phyloP scores from a whole-genome alignment of 805 yeast species.

The Nakazawaea ishiwadae region DNA sequence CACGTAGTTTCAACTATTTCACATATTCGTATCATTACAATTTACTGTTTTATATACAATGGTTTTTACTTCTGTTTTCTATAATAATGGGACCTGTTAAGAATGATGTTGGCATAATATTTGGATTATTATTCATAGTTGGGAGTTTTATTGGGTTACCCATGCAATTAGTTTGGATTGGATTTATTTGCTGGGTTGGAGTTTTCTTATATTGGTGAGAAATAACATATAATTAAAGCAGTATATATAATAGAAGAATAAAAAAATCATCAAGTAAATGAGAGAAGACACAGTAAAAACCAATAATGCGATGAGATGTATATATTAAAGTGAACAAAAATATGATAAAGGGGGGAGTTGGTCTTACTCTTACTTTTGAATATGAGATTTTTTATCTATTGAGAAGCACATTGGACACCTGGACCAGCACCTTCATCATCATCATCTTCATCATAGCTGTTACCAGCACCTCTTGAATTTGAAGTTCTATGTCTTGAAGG shows the following conservation, averaged over 20 bases:
- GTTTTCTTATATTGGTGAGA: not conserved
- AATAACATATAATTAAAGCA: not conserved
- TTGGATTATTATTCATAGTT: conserved; percentile 9
- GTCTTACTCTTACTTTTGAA: no score
- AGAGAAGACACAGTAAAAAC: no score
- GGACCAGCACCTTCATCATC: conserved; percentile 57
- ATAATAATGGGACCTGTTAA: conserved; percentile 2
- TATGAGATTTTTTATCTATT: no score
- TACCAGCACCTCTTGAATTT: conserved; percentile 31
- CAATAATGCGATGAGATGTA: no score
- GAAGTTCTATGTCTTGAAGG: conserved; percentile 52
- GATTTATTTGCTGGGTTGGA: conserved; percentile 5
- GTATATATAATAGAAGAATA: not conserved
- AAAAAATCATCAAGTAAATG: no score
- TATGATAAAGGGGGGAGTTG: no score
- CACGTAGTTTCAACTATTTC: not conserved
- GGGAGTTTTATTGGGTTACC: conserved; percentile 6
- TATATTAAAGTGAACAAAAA: no score
- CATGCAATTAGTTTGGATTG: not conserved
- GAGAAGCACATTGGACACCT: conserved; percentile 93
- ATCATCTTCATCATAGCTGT: conserved; percentile 40
- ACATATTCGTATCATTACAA: not conserved
- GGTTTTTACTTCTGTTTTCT: conserved; percentile 1
- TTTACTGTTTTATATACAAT: conserved; percentile 2
- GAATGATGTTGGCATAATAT: conserved; percentile 1